These are phyloP conservation scores for Conticribra weissflogii DNA, from an alignment of 108 stramenopile genomes.

Conservation along the genomic window DNA sequence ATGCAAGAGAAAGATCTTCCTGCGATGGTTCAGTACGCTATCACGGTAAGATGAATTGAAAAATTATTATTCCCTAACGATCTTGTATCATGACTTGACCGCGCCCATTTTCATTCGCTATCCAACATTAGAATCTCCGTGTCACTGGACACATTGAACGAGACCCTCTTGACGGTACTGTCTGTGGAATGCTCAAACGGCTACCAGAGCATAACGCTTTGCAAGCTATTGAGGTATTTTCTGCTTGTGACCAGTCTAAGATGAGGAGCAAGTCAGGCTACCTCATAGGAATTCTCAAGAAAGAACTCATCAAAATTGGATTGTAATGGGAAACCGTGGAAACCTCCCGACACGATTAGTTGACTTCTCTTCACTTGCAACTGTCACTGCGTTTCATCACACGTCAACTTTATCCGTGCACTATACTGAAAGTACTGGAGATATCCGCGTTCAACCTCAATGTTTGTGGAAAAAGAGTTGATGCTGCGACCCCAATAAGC, in stretches of 20 bases:
- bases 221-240: constrained; percentile 65
- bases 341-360: neutral
- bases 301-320: constrained; percentile 70
- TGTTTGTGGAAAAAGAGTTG: too few relatives aligned
- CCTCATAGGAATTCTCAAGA: constrained; percentile 70
- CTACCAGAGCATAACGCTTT: constrained; percentile 73
- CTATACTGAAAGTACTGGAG: too few relatives aligned
- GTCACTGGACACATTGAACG: constrained; percentile 70
- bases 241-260: constrained; percentile 63
- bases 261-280: constrained; percentile 81
- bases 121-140: constrained; percentile 57
- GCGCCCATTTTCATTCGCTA: neutral
- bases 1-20: constrained; percentile 65
- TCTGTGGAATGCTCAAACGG: constrained; percentile 74
- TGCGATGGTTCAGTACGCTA: constrained; percentile 58
- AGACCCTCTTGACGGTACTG: constrained; percentile 57
- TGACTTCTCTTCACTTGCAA: neutral
- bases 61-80: neutral
- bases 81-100: neutral
- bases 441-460: too few relatives aligned
- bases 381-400: neutral
- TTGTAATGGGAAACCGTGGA: constrained; percentile 20
- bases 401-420: neutral
- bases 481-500: too few relatives aligned
- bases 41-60: constrained; percentile 58